phyloP scores from a whole-genome alignment of 2,329 filamentous ascomycete species.

The Karstenula rhodostoma region DNA sequence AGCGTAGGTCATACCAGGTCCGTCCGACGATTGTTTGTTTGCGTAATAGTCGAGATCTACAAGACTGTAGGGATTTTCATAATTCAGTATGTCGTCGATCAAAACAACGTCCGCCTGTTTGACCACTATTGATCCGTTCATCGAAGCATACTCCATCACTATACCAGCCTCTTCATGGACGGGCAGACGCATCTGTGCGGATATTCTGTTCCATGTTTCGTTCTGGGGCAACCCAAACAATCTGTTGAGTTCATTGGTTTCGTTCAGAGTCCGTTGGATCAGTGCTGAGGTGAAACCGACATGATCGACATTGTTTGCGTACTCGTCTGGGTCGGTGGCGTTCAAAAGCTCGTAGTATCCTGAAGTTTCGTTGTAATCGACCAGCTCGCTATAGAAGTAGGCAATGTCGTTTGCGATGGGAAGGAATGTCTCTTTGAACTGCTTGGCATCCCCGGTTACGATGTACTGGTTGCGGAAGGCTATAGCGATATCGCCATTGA shows the following conservation, averaged over 20 bases:
- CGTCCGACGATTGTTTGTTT: constrained; percentile 71
- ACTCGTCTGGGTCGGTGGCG: constrained; percentile 78
- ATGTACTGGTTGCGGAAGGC: constrained; percentile 68
- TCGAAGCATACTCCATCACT: constrained; percentile 69
- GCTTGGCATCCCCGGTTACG: constrained; percentile 65
- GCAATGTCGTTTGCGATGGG: constrained; percentile 72
- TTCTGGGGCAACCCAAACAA: constrained; percentile 65
- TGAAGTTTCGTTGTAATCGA: constrained; percentile 64
- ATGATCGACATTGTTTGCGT: constrained; percentile 72
- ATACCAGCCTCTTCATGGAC: constrained; percentile 64
- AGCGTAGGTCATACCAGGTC: constrained; percentile 77
- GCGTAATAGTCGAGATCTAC: constrained; percentile 74
- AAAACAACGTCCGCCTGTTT: constrained; percentile 77
- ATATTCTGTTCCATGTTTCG: constrained; percentile 65
- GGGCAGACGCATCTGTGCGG: constrained; percentile 64
- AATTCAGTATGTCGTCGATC: constrained; percentile 70
- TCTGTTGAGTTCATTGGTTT: constrained; percentile 65
- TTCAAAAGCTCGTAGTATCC: constrained; percentile 51
- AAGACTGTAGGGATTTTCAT: constrained; percentile 63
- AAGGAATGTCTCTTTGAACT: constrained; percentile 64
- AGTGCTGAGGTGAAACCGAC: constrained; percentile 74
- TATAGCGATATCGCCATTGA: constrained; percentile 74
- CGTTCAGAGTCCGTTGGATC: constrained; percentile 63
- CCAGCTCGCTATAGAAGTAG: constrained; percentile 66
- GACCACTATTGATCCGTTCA: constrained; percentile 72